Conservation (phyloP, 805 yeast genomes). For the Wickerhamiella slavikovae region DNA sequence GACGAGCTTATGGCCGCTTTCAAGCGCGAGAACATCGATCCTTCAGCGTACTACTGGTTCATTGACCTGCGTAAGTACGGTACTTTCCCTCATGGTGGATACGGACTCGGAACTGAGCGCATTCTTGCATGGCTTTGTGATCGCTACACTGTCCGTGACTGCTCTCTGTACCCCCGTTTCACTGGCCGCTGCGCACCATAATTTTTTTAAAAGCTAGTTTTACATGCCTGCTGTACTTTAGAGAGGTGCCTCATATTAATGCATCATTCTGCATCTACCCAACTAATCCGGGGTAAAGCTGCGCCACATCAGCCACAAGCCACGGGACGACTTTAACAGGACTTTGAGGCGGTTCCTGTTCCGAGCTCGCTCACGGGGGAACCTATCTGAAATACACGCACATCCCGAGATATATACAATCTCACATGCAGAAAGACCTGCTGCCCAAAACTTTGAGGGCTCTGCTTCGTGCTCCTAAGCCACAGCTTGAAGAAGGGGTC, state of each 20-base stretch:
- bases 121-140: conserved; percentile 95
- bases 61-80: conserved; percentile 92
- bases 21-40: conserved; percentile 76
- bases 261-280: too few species aligned
- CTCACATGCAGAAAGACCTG: too few species aligned
- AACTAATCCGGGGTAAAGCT: too few species aligned
- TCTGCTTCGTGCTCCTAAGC: too few species aligned
- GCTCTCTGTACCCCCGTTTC: conserved; percentile 93
- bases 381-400: too few species aligned
- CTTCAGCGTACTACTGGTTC: conserved; percentile 85
- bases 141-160: conserved; percentile 95
- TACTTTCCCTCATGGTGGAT: conserved; percentile 97
- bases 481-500: conserved; percentile 15
- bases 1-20: conserved; percentile 79
- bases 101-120: conserved; percentile 96
- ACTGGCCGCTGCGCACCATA: conserved; percentile 95
- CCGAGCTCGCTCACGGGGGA: too few species aligned
- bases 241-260: not conserved
- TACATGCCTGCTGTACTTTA: not conserved
- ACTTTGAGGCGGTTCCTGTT: too few species aligned
- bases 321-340: too few species aligned
- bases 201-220: not conserved
- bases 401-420: too few species aligned
- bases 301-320: too few species aligned
- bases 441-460: too few species aligned